Percentiles rank a stretch among this genome's conserved stretches.
phyloP scores from a whole-genome alignment of 257 asterid genomes.

The Coffea eugenioides region DNA sequence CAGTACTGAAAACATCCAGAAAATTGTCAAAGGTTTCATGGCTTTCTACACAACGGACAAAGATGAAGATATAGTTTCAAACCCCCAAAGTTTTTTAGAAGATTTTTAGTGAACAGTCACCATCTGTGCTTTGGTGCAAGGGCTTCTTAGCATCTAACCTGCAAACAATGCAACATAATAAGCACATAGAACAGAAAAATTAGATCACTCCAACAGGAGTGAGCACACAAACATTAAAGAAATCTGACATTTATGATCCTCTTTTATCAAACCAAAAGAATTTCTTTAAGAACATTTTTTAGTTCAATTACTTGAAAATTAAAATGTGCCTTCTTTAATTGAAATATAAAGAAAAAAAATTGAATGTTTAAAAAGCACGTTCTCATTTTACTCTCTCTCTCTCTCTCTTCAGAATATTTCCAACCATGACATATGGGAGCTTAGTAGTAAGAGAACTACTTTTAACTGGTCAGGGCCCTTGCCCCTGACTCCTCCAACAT shows the following conservation, averaged over 20 bases:
- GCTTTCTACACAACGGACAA: not conserved
- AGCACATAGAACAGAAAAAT: slow-evolving; percentile 1
- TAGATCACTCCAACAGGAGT: not conserved
- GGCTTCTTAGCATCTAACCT: slow-evolving; percentile 8
- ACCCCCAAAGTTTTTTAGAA: not conserved
- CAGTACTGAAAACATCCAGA: not conserved
- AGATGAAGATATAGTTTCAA: not conserved
- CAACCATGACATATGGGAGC: not conserved
- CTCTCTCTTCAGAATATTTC: not conserved
- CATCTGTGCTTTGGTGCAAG: not conserved
- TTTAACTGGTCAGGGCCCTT: not conserved
- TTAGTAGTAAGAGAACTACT: not conserved
- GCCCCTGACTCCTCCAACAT: not conserved
- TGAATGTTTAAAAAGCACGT: no score
- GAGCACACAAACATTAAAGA: not conserved
- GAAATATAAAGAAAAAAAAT: not conserved
- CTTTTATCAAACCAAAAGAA: not conserved
- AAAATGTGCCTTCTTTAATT: not conserved
- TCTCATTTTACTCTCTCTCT: not conserved
- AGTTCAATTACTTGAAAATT: not conserved
- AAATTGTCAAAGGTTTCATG: not conserved
- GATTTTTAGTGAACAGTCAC: not conserved
- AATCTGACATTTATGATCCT: no score
- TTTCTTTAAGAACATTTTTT: not conserved
- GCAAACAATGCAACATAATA: not conserved